A percentile compares a stretch with the other conserved stretches of the same genome.
These are phyloP conservation scores for Saccharomycopsis schoenii DNA, from an alignment of 805 yeast species.

Conservation along the genomic window DNA sequence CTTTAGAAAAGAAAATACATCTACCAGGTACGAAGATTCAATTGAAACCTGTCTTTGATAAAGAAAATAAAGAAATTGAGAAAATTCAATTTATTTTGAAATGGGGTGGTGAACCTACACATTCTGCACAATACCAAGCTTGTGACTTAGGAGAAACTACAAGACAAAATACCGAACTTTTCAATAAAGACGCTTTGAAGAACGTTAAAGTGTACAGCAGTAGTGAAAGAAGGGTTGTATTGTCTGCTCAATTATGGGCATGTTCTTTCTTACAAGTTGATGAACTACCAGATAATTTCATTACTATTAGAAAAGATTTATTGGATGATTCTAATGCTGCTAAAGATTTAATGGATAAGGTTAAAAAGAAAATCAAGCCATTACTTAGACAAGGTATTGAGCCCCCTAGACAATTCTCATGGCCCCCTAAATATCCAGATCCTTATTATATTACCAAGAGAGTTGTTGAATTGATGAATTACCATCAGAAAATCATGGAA, in stretches of 20 bases:
- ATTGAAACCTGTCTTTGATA: slow-evolving; percentile 73
- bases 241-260: slow-evolving; percentile 84
- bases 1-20: slow-evolving; percentile 78
- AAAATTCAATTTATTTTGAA: slow-evolving; percentile 92
- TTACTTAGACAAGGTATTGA: slow-evolving; percentile 89
- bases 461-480: slow-evolving; percentile 92
- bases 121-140: slow-evolving; percentile 91
- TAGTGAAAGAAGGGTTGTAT: slow-evolving; percentile 88
- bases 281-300: slow-evolving; percentile 64
- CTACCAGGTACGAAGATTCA: slow-evolving; percentile 97
- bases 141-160: slow-evolving; percentile 91
- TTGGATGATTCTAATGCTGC: slow-evolving; percentile 98
- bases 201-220: slow-evolving; percentile 84
- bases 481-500: slow-evolving; percentile 75
- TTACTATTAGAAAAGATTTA: slow-evolving; percentile 78
- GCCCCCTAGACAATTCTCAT: slow-evolving; percentile 94
- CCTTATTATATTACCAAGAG: slow-evolving; percentile 90
- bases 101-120: slow-evolving; percentile 99
- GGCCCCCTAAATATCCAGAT: slow-evolving; percentile 98
- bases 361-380: slow-evolving; percentile 92
- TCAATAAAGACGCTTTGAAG: slow-evolving; percentile 75
- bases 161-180: slow-evolving; percentile 80
- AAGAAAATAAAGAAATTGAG: slow-evolving; percentile 63
- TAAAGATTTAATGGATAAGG: slow-evolving; percentile 94
- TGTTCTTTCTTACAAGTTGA: slow-evolving; percentile 60